Evolutionary conservation across 495 filamentous ascomycete species (phyloP), one percentile per base, ranked within the genome.

Genomic region (Tuber umbilicatum): DNA sequence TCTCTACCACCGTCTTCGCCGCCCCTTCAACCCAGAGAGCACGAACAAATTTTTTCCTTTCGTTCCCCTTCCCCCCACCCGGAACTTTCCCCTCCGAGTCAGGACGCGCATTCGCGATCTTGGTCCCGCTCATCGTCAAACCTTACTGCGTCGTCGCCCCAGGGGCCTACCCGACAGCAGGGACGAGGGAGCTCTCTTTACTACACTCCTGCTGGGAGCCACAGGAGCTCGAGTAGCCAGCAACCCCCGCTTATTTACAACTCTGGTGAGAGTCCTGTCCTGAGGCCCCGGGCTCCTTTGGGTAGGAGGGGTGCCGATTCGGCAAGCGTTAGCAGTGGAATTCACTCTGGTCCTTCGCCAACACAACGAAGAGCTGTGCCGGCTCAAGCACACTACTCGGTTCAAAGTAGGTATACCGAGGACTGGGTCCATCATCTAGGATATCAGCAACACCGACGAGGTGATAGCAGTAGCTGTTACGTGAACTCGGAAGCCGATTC

Each of bases 1-100:
- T 76, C 72, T 84, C 86, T 85, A 85, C 73, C 80, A 55, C 73
- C 75, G 37, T 81, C 78, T 40, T 77, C 72, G 47, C 79, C 79
- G 64, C 72, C 79, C n/a, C 75, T 81, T 72, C 71, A 75, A 71
- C 70, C 80, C 27, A 68, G 50, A 73, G 73, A 78, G 74, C 70
- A 76, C 72, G 71, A 74, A 75, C 50, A 73, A 60, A 45, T 39
- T 71, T 80, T 78, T 60, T 76, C 73, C 14, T 39, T 76, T 71
- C 80, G 77, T 39, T 72, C 78, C 72, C 77, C 80, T 31, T 82
- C 80, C 55, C 80, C 80, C 39, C 80, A 82, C 64, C 80, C 80
- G 31, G 80, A 82, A 70, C 77, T 82, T 75, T 82, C 77, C 35
- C 80, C 80, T 70, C 77, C 80, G 45, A 40, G 74, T 68, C 72